Base-by-base conservation (phyloP, 768 basidiomycete genomes). In the Mycena pura region DNA sequence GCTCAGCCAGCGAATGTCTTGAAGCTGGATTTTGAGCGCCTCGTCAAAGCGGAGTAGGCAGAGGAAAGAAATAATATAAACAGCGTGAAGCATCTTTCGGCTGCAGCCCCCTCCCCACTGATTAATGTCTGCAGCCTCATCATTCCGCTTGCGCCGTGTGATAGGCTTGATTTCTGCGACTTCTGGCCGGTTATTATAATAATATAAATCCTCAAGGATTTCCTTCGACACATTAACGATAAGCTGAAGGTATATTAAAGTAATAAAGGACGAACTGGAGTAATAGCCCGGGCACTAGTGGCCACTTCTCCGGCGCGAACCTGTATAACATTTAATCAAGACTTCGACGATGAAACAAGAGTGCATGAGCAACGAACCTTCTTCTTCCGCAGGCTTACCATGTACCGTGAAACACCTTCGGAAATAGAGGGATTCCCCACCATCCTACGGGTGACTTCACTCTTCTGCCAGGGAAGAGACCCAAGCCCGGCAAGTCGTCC, bases 31-130 rank as follows among this genome's bases (percentile, higher is more conserved):
- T 40, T 76, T 76, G 0, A 78, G 64, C 0, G 73, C 76, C 41
- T 78, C 75, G 50, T 77, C 74, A 46, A 74, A 68, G 3, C 70
- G 72, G 0, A 77, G 65, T 9, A 78, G 44, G 46, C 76, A 78
- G 0, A 73, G n/a, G 46, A 76, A 78, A 3, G 76, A 66, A 13
- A 77, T 39, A 1, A 70, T 70, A 36, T 77, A 78, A 3, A 72
- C 72, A 0, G 74, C 71, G 10, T 72, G 70, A 0, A 77, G 64
- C n/a, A 75, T 68, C 14, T 54, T 55, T 1, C 72, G 63, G 4
- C 64, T 68, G 1, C 67, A 51, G 7, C 68, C 66, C 8, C 77
- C 76, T 40, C 72, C 73, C 75, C 76, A 77, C 6, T 68, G 19
- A 32, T 73, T 52, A 0, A 57, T 15, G 21, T 62, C 57, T 27